Evolutionary conservation across 257 asterid species (phyloP).

Genomic region (Capsicum rhomboideum): DNA sequence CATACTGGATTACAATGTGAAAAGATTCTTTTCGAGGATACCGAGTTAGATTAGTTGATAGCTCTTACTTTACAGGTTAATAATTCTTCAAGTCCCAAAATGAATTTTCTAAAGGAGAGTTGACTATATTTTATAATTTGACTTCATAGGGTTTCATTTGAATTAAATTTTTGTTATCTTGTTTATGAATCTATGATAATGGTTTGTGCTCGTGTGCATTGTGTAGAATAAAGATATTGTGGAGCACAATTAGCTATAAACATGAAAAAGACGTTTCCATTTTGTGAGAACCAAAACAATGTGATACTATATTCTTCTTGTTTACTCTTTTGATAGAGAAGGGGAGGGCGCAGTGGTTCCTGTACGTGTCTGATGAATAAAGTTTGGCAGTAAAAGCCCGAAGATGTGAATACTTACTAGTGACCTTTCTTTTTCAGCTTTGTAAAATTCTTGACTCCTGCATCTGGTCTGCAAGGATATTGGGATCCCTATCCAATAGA

Average conservation of each 20-base stretch:
- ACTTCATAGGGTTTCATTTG: background rate
- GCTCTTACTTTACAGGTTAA: background rate
- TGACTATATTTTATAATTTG: background rate
- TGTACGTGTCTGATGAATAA: background rate
- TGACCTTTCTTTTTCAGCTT: conserved; percentile 38
- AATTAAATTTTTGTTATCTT: background rate
- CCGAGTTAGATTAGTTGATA: background rate
- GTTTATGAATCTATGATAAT: background rate
- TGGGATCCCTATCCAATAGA: conserved; percentile 99
- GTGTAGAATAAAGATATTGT: background rate
- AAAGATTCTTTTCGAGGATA: background rate
- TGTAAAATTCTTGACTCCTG: conserved; percentile 86
- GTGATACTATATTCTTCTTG: background rate
- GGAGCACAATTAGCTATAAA: background rate
- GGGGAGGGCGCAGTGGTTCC: background rate
- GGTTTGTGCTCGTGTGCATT: background rate
- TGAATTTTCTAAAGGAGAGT: background rate
- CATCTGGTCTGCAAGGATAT: conserved; percentile 79
- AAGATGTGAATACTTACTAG: background rate
- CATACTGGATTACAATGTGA: background rate
- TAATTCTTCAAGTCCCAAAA: background rate
- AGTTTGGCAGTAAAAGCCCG: background rate
- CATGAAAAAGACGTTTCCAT: background rate
- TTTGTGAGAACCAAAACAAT: background rate
- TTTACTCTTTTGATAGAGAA: background rate